Percentiles rank a stretch among this genome's conserved stretches.
phyloP scores from a whole-genome alignment of 441 rosid genomes.

The Kokia cookei region DNA sequence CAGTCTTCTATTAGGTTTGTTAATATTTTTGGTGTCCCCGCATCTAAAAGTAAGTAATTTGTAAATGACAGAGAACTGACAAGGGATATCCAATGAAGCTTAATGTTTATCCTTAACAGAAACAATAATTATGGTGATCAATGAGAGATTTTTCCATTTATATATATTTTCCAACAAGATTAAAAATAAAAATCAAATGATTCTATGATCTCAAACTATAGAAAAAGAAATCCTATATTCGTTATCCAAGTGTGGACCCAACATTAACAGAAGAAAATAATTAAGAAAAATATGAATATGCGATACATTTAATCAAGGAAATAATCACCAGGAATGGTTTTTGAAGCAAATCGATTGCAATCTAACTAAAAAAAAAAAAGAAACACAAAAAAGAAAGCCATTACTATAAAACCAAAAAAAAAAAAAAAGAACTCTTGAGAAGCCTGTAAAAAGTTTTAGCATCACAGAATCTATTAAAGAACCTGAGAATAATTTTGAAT shows the following conservation, averaged over 20 bases:
- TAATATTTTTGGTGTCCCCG: neutral
- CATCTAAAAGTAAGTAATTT: neutral
- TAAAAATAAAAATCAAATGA: slow-evolving; percentile 11
- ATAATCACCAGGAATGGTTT: neutral
- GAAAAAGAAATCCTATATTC: neutral
- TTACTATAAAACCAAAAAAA: neutral
- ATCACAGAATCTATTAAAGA: slow-evolving; percentile 2
- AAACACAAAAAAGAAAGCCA: neutral
- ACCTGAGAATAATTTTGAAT: slow-evolving; percentile 99
- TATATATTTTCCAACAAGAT: neutral
- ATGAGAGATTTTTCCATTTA: neutral
- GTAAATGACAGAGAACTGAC: neutral
- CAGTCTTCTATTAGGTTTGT: neutral
- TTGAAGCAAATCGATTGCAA: neutral
- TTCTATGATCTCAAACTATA: neutral
- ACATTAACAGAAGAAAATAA: neutral
- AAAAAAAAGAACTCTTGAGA: neutral
- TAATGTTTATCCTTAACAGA: neutral
- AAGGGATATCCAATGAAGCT: neutral
- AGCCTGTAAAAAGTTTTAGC: neutral
- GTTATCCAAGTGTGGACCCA: neutral
- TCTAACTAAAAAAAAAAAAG: neutral
- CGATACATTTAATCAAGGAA: neutral
- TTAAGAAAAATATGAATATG: neutral
- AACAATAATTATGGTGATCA: neutral